Base-by-base conservation (phyloP, 768 basidiomycete genomes). In the Leucosporidium scottii region DNA sequence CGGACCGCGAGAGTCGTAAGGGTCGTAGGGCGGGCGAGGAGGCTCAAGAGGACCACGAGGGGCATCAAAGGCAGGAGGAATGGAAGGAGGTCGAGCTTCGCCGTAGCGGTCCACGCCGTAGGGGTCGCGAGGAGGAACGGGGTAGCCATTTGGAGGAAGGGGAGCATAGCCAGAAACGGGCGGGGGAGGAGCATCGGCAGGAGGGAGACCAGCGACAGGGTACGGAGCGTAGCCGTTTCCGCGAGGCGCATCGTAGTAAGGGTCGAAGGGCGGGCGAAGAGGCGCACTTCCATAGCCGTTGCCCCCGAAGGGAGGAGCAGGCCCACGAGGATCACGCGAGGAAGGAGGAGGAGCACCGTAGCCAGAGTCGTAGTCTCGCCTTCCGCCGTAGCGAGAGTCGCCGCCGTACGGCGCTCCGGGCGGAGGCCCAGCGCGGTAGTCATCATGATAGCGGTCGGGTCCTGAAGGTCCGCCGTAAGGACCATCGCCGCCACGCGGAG, bases 251-350 rank as follows among this genome's bases (percentile, higher is more conserved):
- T 44, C 66, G 66, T 62, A 71, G 64, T 71, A 71, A 2, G 70
- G 64, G 56, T 71, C 70, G 57, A 59, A 68, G 34, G 67, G 58
- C n/a, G 61, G 67, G 10, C 67, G 61, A 28, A 64, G 61, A 62
- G 65, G 62, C 7, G 54, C n/a, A 6, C 55, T 49, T 28, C 56
- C 27, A 21, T 27, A 54, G 56, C 30, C 56, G 27, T 8, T 25
- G 47, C 58, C 57, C 39, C 58, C 57, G 21, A 28, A 44, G 47
- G 56, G 55, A 55, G 67, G 57, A 23, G 69, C 61, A 59, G 51
- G 12, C 25, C n/a, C 54, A 20, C 54, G 28, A 34, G 28, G 9
- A 31, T 34, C 55, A 25, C 55, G 55, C 15, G 55, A 23, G 55
- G 57, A 17, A 44, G 65, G 51, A 47, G 54, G 53, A 39, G 67